Conservation (phyloP, 176 grass and related monocot genomes). For the Oryza meyeriana region DNA sequence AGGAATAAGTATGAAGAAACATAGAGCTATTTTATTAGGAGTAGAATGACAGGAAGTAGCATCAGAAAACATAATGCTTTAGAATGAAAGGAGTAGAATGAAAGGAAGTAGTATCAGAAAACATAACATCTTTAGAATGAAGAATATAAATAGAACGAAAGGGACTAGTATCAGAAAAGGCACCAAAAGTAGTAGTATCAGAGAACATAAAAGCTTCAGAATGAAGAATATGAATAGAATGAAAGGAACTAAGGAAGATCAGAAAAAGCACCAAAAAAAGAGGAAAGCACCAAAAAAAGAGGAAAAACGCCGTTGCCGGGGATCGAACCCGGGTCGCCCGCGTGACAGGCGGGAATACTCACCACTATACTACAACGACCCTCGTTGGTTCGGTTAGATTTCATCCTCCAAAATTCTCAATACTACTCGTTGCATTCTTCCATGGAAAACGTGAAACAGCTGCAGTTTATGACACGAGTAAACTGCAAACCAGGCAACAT, state of each 20-base stretch:
- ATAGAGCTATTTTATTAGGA: background rate
- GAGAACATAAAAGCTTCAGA: too few species aligned
- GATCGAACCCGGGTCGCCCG: slow-evolving; percentile 91
- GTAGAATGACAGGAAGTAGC: background rate
- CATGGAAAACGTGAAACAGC: too few species aligned
- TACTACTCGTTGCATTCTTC: too few species aligned
- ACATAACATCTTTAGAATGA: background rate
- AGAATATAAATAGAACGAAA: background rate
- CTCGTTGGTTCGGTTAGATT: background rate
- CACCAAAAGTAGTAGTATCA: too few species aligned
- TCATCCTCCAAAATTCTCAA: too few species aligned
- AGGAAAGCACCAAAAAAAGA: too few species aligned
- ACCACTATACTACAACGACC: slow-evolving; percentile 75
- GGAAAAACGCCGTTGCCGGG: slow-evolving; percentile 62
- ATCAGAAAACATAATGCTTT: background rate
- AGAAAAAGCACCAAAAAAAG: too few species aligned
- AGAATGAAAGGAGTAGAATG: background rate
- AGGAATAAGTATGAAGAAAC: background rate
- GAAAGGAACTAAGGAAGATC: too few species aligned
- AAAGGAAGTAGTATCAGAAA: background rate
- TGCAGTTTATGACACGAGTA: background rate
- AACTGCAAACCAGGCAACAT: background rate
- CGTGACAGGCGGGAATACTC: slow-evolving; percentile 98
- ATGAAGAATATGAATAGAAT: too few species aligned
- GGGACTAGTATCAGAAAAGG: too few species aligned